These are phyloP conservation scores for Scleroderma citrinum DNA, from an alignment of 768 basidiomycete species.

Conservation along the genomic window DNA sequence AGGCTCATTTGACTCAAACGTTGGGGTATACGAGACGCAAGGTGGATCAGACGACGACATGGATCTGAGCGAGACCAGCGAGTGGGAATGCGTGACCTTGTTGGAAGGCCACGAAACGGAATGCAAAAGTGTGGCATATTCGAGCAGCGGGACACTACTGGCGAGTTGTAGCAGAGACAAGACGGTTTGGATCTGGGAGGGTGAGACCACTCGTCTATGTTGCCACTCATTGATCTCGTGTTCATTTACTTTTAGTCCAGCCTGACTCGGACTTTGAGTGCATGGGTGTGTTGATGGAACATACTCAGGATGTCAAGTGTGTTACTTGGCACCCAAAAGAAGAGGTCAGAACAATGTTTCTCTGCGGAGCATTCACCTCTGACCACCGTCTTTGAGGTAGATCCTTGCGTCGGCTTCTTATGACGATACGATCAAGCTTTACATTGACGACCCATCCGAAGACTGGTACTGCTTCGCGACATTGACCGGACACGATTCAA, in stretches of 20 bases:
- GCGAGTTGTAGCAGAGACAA: constrained; percentile 96
- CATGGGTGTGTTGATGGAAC: constrained; percentile 93
- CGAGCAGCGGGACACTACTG: constrained; percentile 65
- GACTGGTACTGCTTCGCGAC: constrained; percentile 92
- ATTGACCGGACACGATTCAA: constrained; percentile 74
- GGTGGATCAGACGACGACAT: constrained; percentile 35
- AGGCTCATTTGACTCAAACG: constrained; percentile 89
- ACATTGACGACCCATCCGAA: constrained; percentile 87
- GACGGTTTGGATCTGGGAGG: constrained; percentile 99
- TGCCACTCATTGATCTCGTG: constrained; percentile 1
- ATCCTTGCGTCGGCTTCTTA: constrained; percentile 96
- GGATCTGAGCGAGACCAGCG: constrained; percentile 32
- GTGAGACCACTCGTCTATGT: constrained; percentile 33
- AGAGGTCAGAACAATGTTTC: constrained; percentile 52
- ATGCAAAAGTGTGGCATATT: constrained; percentile 89
- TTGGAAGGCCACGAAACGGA: constrained; percentile 96
- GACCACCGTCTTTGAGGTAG: constrained; percentile 35
- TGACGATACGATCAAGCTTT: constrained; percentile 93
- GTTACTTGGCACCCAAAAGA: constrained; percentile 94
- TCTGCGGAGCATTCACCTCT: not conserved
- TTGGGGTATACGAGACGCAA: constrained; percentile 85
- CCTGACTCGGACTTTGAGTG: constrained; percentile 94
- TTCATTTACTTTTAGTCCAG: constrained; percentile 46
- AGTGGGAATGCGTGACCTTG: constrained; percentile 85
- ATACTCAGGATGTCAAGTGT: constrained; percentile 92